Evolutionary conservation across 179 eudicot genomes (phyloP).

Genomic region (Heliamphora pulchella): DNA sequence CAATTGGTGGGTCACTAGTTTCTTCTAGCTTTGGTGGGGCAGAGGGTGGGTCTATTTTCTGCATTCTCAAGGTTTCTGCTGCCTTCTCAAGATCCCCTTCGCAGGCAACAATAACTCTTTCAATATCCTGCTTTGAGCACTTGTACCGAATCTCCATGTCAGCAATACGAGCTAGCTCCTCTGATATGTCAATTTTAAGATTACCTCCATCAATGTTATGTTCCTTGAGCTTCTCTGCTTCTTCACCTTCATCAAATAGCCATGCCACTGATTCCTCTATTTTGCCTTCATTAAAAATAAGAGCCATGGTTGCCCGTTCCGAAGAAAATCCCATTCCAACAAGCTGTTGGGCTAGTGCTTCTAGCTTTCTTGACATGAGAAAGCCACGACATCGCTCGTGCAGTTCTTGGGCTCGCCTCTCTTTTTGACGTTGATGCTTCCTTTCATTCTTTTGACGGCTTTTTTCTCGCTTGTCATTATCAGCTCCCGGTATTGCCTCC

Average conservation of each 20-base stretch:
- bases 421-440: conserved; percentile 88
- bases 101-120: conserved; percentile 60
- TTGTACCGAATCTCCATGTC: conserved; percentile 51
- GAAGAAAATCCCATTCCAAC: conserved; percentile 79
- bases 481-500: conserved; percentile 59
- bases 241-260: conserved; percentile 68
- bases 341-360: conserved; percentile 70
- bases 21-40: conserved; percentile 49
- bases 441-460: conserved; percentile 79
- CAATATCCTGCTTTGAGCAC: conserved; percentile 70
- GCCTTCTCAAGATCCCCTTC: conserved; percentile 80
- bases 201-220: conserved; percentile 51
- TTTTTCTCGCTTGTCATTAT: conserved; percentile 75
- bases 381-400: conserved; percentile 75
- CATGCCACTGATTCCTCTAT: conserved; percentile 69
- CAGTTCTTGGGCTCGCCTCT: conserved; percentile 79
- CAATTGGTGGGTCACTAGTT: conserved; percentile 32
- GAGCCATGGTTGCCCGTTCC: conserved; percentile 77
- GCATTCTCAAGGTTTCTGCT: conserved; percentile 47
- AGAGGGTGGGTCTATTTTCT: conserved; percentile 44
- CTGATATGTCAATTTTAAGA: conserved; percentile 74
- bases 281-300: conserved; percentile 65
- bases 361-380: conserved; percentile 81
- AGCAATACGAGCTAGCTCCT: conserved; percentile 61
- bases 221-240: conserved; percentile 40